phyloP scores from a whole-genome alignment of 2,329 filamentous ascomycete species.

The Phyllosticta paracitricarpa region DNA sequence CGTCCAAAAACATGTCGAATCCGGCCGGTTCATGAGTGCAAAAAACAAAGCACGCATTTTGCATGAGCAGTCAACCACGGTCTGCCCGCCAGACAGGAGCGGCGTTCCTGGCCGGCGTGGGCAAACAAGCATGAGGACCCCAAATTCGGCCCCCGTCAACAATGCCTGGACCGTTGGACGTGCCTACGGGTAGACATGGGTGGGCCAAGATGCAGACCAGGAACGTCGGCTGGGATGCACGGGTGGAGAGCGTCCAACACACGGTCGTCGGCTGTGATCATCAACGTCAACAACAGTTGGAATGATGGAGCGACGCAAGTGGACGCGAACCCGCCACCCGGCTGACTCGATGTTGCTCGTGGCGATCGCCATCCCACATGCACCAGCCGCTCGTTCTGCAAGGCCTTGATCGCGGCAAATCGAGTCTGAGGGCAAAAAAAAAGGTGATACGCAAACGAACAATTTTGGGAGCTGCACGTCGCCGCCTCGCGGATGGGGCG shows the following conservation, averaged over 20 bases:
- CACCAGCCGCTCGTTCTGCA: background rate
- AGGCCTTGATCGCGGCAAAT: background rate
- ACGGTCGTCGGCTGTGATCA: background rate
- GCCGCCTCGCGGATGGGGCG: background rate
- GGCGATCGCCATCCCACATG: background rate
- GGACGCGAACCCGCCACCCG: background rate
- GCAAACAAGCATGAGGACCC: background rate
- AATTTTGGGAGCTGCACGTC: constrained; percentile 2
- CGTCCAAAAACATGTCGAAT: background rate
- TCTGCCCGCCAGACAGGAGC: background rate
- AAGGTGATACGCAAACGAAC: background rate
- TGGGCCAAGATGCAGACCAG: background rate
- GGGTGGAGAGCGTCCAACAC: background rate
- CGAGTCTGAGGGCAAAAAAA: background rate
- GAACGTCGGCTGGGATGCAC: background rate
- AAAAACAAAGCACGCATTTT: background rate
- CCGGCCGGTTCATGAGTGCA: background rate
- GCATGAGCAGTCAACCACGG: background rate
- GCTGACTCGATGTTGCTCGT: background rate
- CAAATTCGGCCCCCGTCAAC: background rate
- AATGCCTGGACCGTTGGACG: background rate
- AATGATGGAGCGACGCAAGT: background rate
- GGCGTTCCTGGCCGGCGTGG: background rate
- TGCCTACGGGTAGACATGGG: background rate
- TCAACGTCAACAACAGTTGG: background rate